phyloP scores from a whole-genome alignment of 2,329 filamentous ascomycete genomes.

The Aureobasidium uvarum region DNA sequence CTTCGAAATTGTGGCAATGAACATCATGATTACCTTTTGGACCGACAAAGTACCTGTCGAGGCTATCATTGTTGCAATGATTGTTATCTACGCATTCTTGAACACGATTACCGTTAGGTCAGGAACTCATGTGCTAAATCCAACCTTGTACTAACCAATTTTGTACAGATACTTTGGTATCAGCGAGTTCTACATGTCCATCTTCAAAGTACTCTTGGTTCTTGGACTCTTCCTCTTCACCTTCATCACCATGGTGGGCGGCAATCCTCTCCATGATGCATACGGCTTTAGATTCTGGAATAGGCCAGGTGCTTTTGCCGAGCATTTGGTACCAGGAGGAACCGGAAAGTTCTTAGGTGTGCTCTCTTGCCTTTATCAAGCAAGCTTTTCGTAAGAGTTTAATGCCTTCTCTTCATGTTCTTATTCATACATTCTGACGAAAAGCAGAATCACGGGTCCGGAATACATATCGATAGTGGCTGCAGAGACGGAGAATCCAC shows the following conservation, averaged over 20 bases:
- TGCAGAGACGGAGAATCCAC: constrained; percentile 48
- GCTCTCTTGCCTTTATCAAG: constrained; percentile 37
- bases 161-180: constrained; percentile 43
- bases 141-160: no score
- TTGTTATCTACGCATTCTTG: constrained; percentile 36
- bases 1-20: constrained; percentile 41
- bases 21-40: constrained; percentile 27
- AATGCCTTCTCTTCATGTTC: neutral
- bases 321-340: constrained; percentile 34
- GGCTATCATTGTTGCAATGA: constrained; percentile 24
- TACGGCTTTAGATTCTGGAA: constrained; percentile 50
- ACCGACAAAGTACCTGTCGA: constrained; percentile 28
- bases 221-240: constrained; percentile 46
- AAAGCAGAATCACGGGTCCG: constrained; percentile 31
- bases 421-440: constrained; percentile 32
- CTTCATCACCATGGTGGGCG: constrained; percentile 40
- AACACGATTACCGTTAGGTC: constrained; percentile 47
- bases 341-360: constrained; percentile 40
- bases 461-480: constrained; percentile 52
- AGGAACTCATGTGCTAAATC: no score
- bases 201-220: constrained; percentile 49
- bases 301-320: constrained; percentile 31
- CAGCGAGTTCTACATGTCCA: constrained; percentile 53
- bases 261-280: constrained; percentile 38
- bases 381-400: constrained; percentile 41